A percentile compares a stretch with the other conserved stretches of the same genome.
Conservation (phyloP, 306 rosid genomes). For the Medicago truncatula region DNA sequence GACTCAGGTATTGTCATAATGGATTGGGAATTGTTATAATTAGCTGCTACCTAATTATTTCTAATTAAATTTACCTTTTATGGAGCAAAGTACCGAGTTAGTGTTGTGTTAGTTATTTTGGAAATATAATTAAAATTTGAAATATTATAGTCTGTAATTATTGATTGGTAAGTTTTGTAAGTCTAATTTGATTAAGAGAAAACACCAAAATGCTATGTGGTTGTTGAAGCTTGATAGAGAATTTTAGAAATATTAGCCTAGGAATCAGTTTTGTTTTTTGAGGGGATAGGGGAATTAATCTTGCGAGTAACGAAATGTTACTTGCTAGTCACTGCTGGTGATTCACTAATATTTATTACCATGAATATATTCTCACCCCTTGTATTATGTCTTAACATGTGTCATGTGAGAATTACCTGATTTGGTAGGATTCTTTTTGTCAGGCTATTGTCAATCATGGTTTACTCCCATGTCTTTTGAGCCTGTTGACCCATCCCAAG, state of each 20-base stretch:
- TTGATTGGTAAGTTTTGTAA: neutral
- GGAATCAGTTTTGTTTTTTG: neutral
- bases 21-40: neutral
- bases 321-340: neutral
- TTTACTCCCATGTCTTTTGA: conserved; percentile 81
- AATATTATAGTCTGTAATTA: neutral
- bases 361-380: neutral
- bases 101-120: neutral
- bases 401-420: conserved; percentile 8
- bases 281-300: neutral
- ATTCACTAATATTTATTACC: neutral
- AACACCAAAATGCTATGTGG: neutral
- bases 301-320: neutral
- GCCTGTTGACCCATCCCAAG: conserved; percentile 79
- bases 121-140: neutral
- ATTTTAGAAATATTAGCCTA: neutral
- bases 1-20: conserved; percentile 68
- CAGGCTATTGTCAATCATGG: conserved; percentile 79
- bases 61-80: neutral
- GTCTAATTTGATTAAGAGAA: neutral
- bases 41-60: conserved; percentile 17
- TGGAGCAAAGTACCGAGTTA: neutral
- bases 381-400: neutral
- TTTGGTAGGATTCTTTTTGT: conserved; percentile 34
- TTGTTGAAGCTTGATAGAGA: neutral